These are phyloP conservation scores for Blumeria hordei DNA, from an alignment of 2,329 filamentous ascomycete species.

Conservation along the genomic window DNA sequence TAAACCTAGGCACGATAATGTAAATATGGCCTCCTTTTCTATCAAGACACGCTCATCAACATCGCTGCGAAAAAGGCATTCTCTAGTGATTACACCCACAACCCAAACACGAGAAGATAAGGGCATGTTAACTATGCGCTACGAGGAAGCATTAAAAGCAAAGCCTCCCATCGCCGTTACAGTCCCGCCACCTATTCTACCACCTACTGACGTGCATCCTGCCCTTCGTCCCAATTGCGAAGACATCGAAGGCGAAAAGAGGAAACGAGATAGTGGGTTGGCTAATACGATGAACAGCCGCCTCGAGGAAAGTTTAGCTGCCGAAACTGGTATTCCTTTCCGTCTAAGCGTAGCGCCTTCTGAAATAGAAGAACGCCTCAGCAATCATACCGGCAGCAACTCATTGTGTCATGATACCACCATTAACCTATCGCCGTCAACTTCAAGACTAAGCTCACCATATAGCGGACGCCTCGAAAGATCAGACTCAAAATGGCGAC, in stretches of 20 bases:
- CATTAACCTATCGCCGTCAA: neutral
- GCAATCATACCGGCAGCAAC: constrained; percentile 10
- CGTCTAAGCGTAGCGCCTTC: neutral
- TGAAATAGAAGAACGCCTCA: constrained; percentile 6
- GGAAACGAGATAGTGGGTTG: constrained; percentile 31
- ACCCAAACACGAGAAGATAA: constrained; percentile 5
- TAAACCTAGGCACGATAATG: neutral
- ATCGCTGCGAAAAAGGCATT: constrained; percentile 1
- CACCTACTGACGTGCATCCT: constrained; percentile 12
- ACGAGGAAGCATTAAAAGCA: constrained; percentile 34
- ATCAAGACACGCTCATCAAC: neutral
- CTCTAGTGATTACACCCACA: constrained; percentile 2
- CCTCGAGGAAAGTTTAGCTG: neutral
- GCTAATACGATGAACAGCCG: constrained; percentile 20
- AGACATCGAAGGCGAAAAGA: constrained; percentile 11
- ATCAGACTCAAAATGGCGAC: neutral
- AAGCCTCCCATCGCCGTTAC: constrained; percentile 28
- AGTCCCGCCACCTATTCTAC: constrained; percentile 10
- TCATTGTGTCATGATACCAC: neutral
- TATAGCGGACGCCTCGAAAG: neutral
- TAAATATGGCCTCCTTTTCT: neutral
- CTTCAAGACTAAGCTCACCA: neutral
- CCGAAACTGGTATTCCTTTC: neutral
- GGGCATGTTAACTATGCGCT: constrained; percentile 27
- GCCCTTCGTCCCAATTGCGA: constrained; percentile 8